Conservation (phyloP, 768 basidiomycete species). For the Leccinellum luteum region DNA sequence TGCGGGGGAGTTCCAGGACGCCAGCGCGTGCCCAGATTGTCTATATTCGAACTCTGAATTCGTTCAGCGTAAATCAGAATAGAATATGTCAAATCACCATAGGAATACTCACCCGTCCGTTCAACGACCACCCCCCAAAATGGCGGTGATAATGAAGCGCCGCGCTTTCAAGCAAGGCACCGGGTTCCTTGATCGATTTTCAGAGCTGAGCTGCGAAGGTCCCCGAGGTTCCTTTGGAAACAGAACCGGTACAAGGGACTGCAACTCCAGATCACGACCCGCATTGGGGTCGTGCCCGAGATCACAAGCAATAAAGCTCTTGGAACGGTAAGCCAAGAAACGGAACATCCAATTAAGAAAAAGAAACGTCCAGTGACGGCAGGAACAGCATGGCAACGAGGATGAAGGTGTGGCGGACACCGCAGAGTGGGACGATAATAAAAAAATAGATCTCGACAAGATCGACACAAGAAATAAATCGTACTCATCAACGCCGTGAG, state of each 20-base stretch:
- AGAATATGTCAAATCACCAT: slow-evolving; percentile 26
- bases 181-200: slow-evolving; percentile 29
- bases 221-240: slow-evolving; percentile 25
- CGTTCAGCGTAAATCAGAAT: slow-evolving; percentile 23
- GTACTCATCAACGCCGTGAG: background rate
- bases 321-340: slow-evolving; percentile 6
- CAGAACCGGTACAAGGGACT: slow-evolving; percentile 11
- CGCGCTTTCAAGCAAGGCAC: slow-evolving; percentile 24
- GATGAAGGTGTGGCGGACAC: slow-evolving; percentile 23
- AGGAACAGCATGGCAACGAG: slow-evolving; percentile 22
- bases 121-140: slow-evolving; percentile 2
- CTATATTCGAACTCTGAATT: slow-evolving; percentile 18
- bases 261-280: slow-evolving; percentile 27
- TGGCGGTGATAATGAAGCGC: slow-evolving; percentile 13
- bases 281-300: slow-evolving; percentile 9
- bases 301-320: slow-evolving; percentile 20
- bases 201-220: slow-evolving; percentile 11
- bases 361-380: slow-evolving; percentile 22
- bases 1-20: slow-evolving; percentile 9
- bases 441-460: slow-evolving; percentile 12
- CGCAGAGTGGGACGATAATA: slow-evolving; percentile 17
- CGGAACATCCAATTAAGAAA: slow-evolving; percentile 23
- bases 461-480: background rate
- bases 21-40: slow-evolving; percentile 15
- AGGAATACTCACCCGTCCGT: slow-evolving; percentile 25